Evolutionary conservation across 768 basidiomycete species (phyloP).

Genomic region (Mycena maculata): DNA sequence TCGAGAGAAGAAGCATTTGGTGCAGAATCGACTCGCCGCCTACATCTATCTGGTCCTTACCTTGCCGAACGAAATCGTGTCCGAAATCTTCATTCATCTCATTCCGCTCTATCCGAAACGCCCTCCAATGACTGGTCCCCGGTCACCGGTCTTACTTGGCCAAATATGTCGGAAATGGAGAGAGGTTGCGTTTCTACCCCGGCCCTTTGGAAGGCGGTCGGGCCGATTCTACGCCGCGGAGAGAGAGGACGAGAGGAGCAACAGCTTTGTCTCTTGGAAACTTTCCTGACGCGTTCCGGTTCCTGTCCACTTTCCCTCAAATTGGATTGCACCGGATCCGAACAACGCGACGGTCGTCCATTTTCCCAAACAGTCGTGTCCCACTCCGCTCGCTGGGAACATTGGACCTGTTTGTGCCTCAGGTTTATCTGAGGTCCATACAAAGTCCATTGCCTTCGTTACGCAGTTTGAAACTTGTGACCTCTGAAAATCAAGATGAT

Average conservation of each 20-base stretch:
- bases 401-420: not conserved
- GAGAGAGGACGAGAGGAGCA: not conserved
- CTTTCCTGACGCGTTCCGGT: not conserved
- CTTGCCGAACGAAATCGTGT: conserved; percentile 1
- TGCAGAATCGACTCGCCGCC: not conserved
- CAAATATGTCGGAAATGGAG: conserved; percentile 13
- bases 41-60: conserved; percentile 11
- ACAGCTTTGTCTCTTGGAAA: not conserved
- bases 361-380: not conserved
- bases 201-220: conserved; percentile 5
- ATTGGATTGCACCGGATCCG: not conserved
- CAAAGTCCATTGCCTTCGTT: not conserved
- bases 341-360: not conserved
- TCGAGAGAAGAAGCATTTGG: not conserved
- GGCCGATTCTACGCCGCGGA: not conserved
- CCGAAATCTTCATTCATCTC: conserved; percentile 11
- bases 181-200: conserved; percentile 1
- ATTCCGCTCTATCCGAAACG: not conserved
- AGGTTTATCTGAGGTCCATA: not conserved
- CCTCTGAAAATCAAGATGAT: not conserved
- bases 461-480: not conserved
- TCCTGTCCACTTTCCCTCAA: not conserved
- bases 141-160: not conserved
- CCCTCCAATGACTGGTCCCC: not conserved
- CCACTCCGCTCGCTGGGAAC: conserved; percentile 4